phyloP scores from a whole-genome alignment of 208 protist genomes.

The Acanthamoeba comandoni region DNA sequence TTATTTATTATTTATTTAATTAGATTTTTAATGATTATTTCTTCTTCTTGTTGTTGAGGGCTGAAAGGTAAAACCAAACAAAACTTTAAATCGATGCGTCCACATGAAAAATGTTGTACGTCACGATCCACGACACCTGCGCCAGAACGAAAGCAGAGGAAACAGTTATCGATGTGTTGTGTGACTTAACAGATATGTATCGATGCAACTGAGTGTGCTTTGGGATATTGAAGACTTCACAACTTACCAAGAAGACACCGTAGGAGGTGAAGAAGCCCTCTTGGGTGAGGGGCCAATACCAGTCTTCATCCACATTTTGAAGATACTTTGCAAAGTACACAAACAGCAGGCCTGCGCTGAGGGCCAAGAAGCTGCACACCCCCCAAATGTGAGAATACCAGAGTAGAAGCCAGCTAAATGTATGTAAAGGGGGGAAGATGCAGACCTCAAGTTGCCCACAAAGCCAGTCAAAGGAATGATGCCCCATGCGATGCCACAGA shows the following conservation, averaged over 20 bases:
- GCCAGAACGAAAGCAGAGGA: too few relatives aligned
- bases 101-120: slow-evolving; percentile 17
- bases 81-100: too few relatives aligned
- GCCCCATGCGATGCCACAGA: slow-evolving; percentile 42
- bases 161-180: too few relatives aligned
- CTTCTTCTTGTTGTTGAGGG: too few relatives aligned
- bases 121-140: slow-evolving; percentile 44
- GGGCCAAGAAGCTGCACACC: slow-evolving; percentile 7
- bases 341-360: slow-evolving; percentile 11
- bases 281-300: slow-evolving; percentile 61
- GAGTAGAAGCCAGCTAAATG: neutral
- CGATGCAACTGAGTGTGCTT: too few relatives aligned
- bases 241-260: slow-evolving; percentile 49
- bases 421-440: too few relatives aligned
- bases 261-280: slow-evolving; percentile 52
- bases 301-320: slow-evolving; percentile 14
- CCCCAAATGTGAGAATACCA: neutral
- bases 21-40: too few relatives aligned
- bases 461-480: slow-evolving; percentile 14
- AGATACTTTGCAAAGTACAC: slow-evolving; percentile 61
- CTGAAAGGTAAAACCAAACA: too few relatives aligned
- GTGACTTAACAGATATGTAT: too few relatives aligned
- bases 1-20: too few relatives aligned
- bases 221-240: too few relatives aligned
- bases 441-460: slow-evolving; percentile 49